These are phyloP conservation scores for Dioszegia crocea DNA, from an alignment of 768 basidiomycete species.

Conservation along the genomic window DNA sequence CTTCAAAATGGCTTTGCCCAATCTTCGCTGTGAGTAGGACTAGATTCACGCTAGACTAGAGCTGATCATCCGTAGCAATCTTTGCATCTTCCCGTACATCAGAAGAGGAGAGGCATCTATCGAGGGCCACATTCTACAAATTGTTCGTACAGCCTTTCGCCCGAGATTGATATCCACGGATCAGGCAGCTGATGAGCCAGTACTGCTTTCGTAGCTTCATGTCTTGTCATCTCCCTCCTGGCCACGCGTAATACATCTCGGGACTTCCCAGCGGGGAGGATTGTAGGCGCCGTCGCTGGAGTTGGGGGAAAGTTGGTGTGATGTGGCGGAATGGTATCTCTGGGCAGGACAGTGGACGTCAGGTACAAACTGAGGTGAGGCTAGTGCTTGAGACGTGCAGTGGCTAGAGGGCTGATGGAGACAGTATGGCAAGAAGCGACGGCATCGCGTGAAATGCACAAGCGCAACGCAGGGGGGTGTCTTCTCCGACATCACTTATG, in stretches of 20 bases:
- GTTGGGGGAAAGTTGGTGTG: slow-evolving; percentile 36
- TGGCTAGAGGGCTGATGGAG: no score
- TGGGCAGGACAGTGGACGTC: not conserved
- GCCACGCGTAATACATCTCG: slow-evolving; percentile 35
- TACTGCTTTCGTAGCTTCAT: slow-evolving; percentile 48
- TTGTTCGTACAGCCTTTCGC: slow-evolving; percentile 34
- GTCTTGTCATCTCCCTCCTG: slow-evolving; percentile 46
- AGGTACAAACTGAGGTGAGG: no score
- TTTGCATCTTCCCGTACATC: slow-evolving; percentile 49
- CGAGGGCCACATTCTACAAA: slow-evolving; percentile 48
- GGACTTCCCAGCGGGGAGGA: slow-evolving; percentile 29
- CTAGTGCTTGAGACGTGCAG: no score
- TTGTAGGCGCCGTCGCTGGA: slow-evolving; percentile 32
- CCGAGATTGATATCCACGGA: no score
- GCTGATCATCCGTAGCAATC: slow-evolving; percentile 29
- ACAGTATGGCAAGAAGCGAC: no score
- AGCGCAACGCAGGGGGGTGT: no score
- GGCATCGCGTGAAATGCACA: no score
- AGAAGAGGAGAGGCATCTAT: slow-evolving; percentile 48
- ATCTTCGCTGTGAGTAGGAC: slow-evolving; percentile 36
- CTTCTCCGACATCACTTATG: no score
- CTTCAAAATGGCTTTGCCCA: slow-evolving; percentile 36
- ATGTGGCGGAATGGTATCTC: not conserved
- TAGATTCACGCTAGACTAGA: not conserved
- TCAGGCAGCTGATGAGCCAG: slow-evolving; percentile 15